Conservation (phyloP, 345 rosid genomes). For the Bretschneidera sinensis region DNA sequence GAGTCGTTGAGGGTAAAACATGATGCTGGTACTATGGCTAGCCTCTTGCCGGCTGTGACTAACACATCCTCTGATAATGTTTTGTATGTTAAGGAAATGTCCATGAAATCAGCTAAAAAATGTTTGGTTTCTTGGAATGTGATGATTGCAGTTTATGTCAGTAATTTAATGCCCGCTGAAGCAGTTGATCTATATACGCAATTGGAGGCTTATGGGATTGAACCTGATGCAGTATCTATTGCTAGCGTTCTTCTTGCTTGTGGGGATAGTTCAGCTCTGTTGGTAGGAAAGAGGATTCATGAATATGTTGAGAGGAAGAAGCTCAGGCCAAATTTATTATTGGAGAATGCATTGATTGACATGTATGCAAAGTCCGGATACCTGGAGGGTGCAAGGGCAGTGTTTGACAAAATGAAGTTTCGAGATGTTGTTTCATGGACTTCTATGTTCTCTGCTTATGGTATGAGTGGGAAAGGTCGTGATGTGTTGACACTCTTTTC, state of each 20-base stretch:
- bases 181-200: slow-evolving; percentile 47
- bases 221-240: slow-evolving; percentile 58
- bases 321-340: slow-evolving; percentile 47
- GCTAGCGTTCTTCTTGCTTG: slow-evolving; percentile 74
- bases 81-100: slow-evolving; percentile 50
- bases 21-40: slow-evolving; percentile 70
- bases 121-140: slow-evolving; percentile 71
- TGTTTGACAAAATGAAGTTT: slow-evolving; percentile 53
- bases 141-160: slow-evolving; percentile 62
- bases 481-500: slow-evolving; percentile 54
- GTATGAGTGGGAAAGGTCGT: slow-evolving; percentile 50
- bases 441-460: slow-evolving; percentile 76
- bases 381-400: slow-evolving; percentile 44
- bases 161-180: slow-evolving; percentile 55
- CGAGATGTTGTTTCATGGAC: slow-evolving; percentile 76
- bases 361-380: slow-evolving; percentile 77
- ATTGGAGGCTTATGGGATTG: slow-evolving; percentile 46
- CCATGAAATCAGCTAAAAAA: slow-evolving; percentile 36
- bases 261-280: slow-evolving; percentile 62
- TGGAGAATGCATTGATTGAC: slow-evolving; percentile 73
- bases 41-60: slow-evolving; percentile 60
- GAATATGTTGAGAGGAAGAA: slow-evolving; percentile 40
- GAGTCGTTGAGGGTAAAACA: slow-evolving; percentile 36
- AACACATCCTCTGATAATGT: slow-evolving; percentile 50
- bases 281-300: slow-evolving; percentile 52